Conservation (phyloP, 345 rosid species). For the Combretum micranthum region DNA sequence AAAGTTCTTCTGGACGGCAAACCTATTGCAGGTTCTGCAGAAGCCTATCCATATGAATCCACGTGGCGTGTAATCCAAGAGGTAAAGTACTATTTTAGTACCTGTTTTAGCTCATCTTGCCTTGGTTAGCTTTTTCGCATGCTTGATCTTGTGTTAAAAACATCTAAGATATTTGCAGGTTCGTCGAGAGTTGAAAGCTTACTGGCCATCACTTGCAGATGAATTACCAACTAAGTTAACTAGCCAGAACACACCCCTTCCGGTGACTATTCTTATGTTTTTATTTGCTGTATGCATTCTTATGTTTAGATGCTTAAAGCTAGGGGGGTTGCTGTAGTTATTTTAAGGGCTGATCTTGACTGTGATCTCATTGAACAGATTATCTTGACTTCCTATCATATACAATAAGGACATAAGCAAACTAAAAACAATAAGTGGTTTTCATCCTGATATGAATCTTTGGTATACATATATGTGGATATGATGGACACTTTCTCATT, state of each 20-base stretch:
- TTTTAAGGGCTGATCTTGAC: conserved; percentile 2
- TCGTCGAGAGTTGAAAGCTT: conserved; percentile 46
- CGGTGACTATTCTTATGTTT: conserved; percentile 20
- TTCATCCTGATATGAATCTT: no score
- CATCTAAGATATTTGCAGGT: conserved; percentile 41
- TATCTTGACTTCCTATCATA: no score
- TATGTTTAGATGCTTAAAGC: background rate
- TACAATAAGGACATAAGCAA: no score
- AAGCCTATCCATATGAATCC: conserved; percentile 81
- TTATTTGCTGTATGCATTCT: background rate
- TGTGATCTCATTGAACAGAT: no score
- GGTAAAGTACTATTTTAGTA: conserved; percentile 29
- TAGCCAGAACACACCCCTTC: conserved; percentile 35
- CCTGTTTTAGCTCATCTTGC: background rate
- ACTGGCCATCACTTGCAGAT: conserved; percentile 71
- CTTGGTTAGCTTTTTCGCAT: background rate
- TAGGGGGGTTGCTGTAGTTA: background rate
- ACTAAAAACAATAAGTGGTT: no score
- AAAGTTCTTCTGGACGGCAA: conserved; percentile 66
- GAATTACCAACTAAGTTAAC: conserved; percentile 53
- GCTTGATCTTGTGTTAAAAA: conserved; percentile 6
- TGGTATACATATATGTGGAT: no score
- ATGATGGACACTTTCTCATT: no score
- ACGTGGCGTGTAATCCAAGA: conserved; percentile 78
- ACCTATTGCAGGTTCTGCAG: conserved; percentile 37